Evolutionary conservation across 805 yeast genomes (phyloP), one percentile per base, ranked within the genome.

Genomic region (Yarrowia deformans): DNA sequence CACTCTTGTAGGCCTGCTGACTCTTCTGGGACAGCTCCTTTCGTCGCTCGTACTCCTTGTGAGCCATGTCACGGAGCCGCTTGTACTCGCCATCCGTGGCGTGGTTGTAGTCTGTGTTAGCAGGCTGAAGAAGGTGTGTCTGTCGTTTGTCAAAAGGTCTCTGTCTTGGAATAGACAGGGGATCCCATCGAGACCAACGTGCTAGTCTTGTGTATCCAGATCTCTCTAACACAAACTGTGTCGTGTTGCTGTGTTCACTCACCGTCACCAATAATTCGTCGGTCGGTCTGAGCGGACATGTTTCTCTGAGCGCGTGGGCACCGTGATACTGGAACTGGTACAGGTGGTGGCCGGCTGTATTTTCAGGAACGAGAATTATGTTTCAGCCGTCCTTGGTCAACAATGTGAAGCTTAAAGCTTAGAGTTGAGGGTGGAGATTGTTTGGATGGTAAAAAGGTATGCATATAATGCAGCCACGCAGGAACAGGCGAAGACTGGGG

Each of bases 1-100:
- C 98, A 2, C 79, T 74, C 71, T 89, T 82, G 76, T 84, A 94
- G 0, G 97, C 97, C 19, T 79, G 78, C 77, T 93, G 95, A 0
- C 97, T 90, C 74, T 90, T 83, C 56, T 83, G 81, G 0, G 90
- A 84, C 40, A 87, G 81, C 69, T 85, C 79, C 69, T 82, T 81
- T 68, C 88, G 82, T 74, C 86, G 85, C 64, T 83, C 77, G 77
- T 83, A 87, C 23, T 93, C 90, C 71, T 81, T 80, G 58, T 88
- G 88, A 1, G 98, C 98, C 74, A 85, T 77, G 9, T 81, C 80
- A 69, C 98, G 83, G 39, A 88, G 84, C 37, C 82, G 79, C 72
- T 84, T 83, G 78, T 91, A 93, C 74, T 77, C 79, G 35, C 68
- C 69, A 70, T 80, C 83, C 39, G 75, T 79, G 35, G 81, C 80